Evolutionary conservation across 2,329 filamentous ascomycete species (phyloP), one percentile per base, ranked within the genome.

Genomic region (Emergomyces pasteurianus): DNA sequence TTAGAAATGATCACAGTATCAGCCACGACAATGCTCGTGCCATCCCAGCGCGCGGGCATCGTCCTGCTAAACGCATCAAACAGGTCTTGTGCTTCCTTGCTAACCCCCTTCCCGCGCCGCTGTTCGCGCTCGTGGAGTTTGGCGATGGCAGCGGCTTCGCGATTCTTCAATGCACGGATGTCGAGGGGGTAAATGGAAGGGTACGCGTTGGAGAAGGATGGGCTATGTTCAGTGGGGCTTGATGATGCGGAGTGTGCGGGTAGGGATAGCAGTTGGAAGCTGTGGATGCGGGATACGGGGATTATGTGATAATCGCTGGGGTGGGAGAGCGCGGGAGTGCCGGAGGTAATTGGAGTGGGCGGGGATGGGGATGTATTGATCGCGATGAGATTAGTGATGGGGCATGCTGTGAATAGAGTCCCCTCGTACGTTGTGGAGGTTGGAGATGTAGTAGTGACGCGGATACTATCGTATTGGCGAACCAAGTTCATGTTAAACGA

Each of bases 21-120:
- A 58, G 81, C 82, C 55, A 85, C 80, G 59, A 86, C 77, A 64
- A 87, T 86, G 58, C 77, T 77, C 40, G 77, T 74, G 21, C 80
- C 80, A 65, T 83, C 78, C 84, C 84, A 87, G 62, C 81, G 78
- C 34, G 81, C 79, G 10, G 82, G 83, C 68, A 83, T 84, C 71
- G 82, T 83, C 66, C 82, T 79, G 63, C 78, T 80, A 59, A 87
- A 78, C 12, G 80, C 78, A 73, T 86, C 83, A 66, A 84, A 87
- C 18, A 87, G 74, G 59, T 84, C 83, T 71, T 87, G 84, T 31
- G 80, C 84, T 64, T 85, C 83, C 43, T 75, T 78, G 43, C 77
- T 82, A 8, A 86, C 84, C 10, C 83, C 83, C 71, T 83, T 84
- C 60, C 83, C 83, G 62, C 79, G 77, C 60, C 80, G 78, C n/a